phyloP scores from a whole-genome alignment of 805 yeast species.

The Candida jianshihensis region DNA sequence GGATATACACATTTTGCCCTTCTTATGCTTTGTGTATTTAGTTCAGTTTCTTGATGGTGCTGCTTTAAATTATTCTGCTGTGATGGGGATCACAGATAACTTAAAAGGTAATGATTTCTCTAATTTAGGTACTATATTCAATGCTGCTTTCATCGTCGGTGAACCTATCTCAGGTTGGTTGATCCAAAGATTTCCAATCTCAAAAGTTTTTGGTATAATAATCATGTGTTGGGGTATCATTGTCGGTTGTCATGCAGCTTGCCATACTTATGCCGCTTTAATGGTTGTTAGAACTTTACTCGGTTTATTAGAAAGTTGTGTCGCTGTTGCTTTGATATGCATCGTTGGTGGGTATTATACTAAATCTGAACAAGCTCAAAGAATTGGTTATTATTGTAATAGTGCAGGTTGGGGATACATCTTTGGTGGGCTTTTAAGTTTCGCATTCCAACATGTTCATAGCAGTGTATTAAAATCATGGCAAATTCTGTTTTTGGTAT shows the following conservation, averaged over 20 bases:
- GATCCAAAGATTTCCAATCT: conserved; percentile 45
- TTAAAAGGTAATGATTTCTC: conserved; percentile 42
- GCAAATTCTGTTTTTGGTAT: conserved; percentile 50
- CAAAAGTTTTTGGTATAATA: conserved; percentile 38
- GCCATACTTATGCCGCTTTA: conserved; percentile 42
- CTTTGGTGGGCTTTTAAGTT: conserved; percentile 38
- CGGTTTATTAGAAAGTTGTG: conserved; percentile 47
- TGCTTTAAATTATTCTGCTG: conserved; percentile 50
- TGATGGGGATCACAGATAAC: conserved; percentile 52
- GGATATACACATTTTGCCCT: conserved; percentile 12
- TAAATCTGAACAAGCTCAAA: conserved; percentile 40
- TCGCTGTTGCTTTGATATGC: conserved; percentile 46
- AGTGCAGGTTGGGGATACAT: conserved; percentile 44
- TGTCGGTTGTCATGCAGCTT: conserved; percentile 40
- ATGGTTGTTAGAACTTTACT: conserved; percentile 45
- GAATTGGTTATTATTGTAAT: conserved; percentile 49
- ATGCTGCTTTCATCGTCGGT: conserved; percentile 43
- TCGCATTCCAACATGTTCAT: conserved; percentile 45
- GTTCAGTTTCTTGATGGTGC: conserved; percentile 52
- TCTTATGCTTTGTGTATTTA: conserved; percentile 43
- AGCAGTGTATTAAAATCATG: conserved; percentile 37
- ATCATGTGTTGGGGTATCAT: conserved; percentile 46
- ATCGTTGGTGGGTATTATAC: conserved; percentile 56
- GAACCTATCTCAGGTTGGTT: conserved; percentile 39
- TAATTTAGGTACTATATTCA: conserved; percentile 45